These are phyloP conservation scores for Simplicillium sp. DNA, from an alignment of 2,329 filamentous ascomycete species.

Conservation along the genomic window DNA sequence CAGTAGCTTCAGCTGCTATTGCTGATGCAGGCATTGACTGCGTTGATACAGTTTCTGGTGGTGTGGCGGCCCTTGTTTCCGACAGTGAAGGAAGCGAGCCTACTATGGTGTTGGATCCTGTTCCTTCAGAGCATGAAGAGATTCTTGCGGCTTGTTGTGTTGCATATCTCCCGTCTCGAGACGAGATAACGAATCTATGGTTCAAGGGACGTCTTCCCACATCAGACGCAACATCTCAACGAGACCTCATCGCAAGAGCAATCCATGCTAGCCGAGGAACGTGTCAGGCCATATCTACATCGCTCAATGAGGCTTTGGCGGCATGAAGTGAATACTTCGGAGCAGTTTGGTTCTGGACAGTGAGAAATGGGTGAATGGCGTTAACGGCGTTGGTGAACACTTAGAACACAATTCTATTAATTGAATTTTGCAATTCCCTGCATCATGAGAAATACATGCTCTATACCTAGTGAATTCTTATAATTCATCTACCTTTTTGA, in stretches of 20 bases:
- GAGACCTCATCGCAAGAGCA: slow-evolving; percentile 26
- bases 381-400: no score
- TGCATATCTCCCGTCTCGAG: slow-evolving; percentile 74
- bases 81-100: slow-evolving; percentile 21
- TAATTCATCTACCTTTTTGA: no score
- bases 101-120: slow-evolving; percentile 66
- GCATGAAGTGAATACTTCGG: background rate
- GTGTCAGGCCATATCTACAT: slow-evolving; percentile 18
- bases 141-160: slow-evolving; percentile 81
- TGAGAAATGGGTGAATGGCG: no score
- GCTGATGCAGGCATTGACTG: slow-evolving; percentile 94
- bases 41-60: slow-evolving; percentile 80
- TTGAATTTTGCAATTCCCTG: no score
- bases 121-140: slow-evolving; percentile 67
- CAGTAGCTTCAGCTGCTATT: slow-evolving; percentile 84
- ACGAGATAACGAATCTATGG: slow-evolving; percentile 94
- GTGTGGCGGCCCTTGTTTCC: slow-evolving; percentile 71
- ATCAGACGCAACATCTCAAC: slow-evolving; percentile 21
- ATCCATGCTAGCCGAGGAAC: slow-evolving; percentile 30
- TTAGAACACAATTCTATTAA: no score
- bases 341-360: no score
- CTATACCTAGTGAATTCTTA: no score
- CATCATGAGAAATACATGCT: no score
- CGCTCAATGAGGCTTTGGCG: slow-evolving; percentile 25
- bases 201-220: slow-evolving; percentile 61